Percentiles rank a stretch among this genome's conserved stretches.
phyloP scores from a whole-genome alignment of 495 filamentous ascomycete species.

The Xylaria curta region DNA sequence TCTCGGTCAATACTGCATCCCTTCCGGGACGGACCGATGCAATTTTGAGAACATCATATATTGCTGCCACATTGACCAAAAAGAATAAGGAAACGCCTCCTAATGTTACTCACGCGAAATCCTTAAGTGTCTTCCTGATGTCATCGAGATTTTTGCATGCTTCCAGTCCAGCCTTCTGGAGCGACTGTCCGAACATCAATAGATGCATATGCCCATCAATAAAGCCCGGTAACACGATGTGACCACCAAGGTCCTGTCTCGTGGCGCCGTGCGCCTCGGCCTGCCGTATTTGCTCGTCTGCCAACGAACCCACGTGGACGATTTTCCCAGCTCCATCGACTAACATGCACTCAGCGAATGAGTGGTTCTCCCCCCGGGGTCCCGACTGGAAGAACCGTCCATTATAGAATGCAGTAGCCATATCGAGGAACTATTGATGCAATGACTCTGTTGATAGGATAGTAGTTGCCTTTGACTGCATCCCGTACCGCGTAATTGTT shows the following conservation, averaged over 20 bases:
- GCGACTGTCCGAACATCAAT: slow-evolving; percentile 63
- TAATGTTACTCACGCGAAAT: slow-evolving; percentile 47
- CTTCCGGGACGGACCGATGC: background rate
- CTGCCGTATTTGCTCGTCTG: slow-evolving; percentile 41
- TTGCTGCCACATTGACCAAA: slow-evolving; percentile 1
- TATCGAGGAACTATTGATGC: slow-evolving; percentile 22
- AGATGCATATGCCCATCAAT: slow-evolving; percentile 71
- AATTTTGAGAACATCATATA: background rate
- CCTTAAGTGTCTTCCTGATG: slow-evolving; percentile 57
- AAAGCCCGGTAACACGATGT: slow-evolving; percentile 65
- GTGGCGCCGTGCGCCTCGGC: slow-evolving; percentile 40
- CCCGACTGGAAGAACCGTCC: slow-evolving; percentile 51
- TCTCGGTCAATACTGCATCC: background rate
- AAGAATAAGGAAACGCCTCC: background rate
- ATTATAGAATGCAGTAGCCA: slow-evolving; percentile 53
- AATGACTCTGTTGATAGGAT: background rate
- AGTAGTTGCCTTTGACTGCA: background rate
- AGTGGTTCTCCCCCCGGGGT: slow-evolving; percentile 27
- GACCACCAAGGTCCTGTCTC: slow-evolving; percentile 53
- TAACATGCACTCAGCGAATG: slow-evolving; percentile 43
- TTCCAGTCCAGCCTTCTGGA: slow-evolving; percentile 62
- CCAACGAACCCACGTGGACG: slow-evolving; percentile 50
- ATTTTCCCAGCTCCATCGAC: slow-evolving; percentile 41
- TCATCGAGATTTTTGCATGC: slow-evolving; percentile 59
- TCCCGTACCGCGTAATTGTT: background rate